phyloP scores from a whole-genome alignment of 441 rosid species.

The California macrophylla region DNA sequence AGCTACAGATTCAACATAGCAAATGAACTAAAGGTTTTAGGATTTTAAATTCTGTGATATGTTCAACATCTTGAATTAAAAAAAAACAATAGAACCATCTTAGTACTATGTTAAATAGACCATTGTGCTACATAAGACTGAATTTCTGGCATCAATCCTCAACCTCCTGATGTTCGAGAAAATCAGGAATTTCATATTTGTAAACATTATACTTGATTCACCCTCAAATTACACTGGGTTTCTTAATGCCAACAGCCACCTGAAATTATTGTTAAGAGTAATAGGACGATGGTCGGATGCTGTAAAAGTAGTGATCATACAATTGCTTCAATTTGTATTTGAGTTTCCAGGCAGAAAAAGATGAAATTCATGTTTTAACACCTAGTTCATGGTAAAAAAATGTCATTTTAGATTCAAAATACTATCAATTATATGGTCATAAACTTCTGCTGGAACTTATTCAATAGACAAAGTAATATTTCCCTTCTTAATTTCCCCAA shows the following conservation, averaged over 20 bases:
- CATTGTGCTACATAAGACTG: not conserved
- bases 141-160: not conserved
- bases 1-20: not conserved
- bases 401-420: not conserved
- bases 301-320: too few species aligned
- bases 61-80: not conserved
- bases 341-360: too few species aligned
- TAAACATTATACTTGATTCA: not conserved
- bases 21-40: too few species aligned
- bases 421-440: not conserved
- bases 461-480: not conserved
- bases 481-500: not conserved
- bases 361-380: too few species aligned
- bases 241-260: too few species aligned
- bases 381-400: not conserved
- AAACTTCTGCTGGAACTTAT: not conserved
- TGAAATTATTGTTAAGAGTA: not conserved
- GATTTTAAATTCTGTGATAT: not conserved
- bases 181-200: not conserved
- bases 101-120: not conserved
- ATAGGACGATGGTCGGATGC: too few species aligned
- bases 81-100: not conserved
- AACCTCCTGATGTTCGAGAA: not conserved
- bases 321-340: too few species aligned
- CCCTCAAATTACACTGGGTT: not conserved